Base-by-base conservation (phyloP, 1,284 basidiomycete genomes). In the Athelia psychrophila region DNA sequence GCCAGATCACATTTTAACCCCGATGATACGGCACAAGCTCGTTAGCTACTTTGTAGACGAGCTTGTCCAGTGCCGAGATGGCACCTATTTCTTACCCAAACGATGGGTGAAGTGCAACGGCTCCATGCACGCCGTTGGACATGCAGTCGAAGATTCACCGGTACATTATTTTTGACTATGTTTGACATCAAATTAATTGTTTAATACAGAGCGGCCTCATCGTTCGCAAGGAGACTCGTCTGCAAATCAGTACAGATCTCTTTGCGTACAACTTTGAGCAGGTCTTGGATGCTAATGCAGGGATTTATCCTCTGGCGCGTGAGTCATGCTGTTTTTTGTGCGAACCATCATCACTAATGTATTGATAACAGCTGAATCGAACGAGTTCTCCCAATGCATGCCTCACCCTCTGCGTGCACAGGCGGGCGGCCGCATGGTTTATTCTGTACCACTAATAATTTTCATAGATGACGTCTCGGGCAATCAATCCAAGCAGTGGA, bases 401-500 rank as follows among this genome's bases (percentile, higher is more conserved):
- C 16, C 38, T 19, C n/a, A 42, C 22, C 38, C 38, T n/a, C 18
- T 19, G 6, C 38, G 38, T 10, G 16, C n/a, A 8, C 6, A 5
- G n/a, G 38, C 38, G 22, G 10, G 22, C 16, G 38, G 38, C 18
- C 38, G n/a, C n/a, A 23, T 19, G 22, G n/a, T 18, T 5, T 18
- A 42, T 18, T 42, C 18, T 42, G 18, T 42, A 6, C 38, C 38
- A 10, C n/a, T 42, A 16, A n/a, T 42, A 5, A 16, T 42, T 5
- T 71, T 67, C 46, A 64, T 63, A 52, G 68, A 72, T 25, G 60
- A 72, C 44, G 54, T 72, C 0, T 72, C 64, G 0, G 68, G 61
- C 0, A 71, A 71, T 22, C 45, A 58, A 1, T 66, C 60, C 2
- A 64, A 68, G 35, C 64, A 69, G 18, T 65, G 56, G 56, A 65